Conservation (phyloP, 352 stramenopile species). For the Elongisporangium undulatum region DNA sequence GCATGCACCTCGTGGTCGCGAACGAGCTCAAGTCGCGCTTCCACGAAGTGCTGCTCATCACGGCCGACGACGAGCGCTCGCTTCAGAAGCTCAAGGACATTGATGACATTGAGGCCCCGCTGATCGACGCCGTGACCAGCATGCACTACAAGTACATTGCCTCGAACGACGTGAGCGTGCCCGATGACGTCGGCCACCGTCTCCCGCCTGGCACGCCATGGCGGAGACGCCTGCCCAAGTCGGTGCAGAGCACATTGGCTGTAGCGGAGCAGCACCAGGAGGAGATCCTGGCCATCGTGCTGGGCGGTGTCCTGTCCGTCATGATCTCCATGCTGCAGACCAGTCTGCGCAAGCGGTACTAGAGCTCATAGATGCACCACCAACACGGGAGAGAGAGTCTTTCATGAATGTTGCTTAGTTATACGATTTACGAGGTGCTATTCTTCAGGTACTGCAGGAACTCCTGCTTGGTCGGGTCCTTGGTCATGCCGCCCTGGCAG, state of each 20-base stretch:
- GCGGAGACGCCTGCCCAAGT: constrained; percentile 33
- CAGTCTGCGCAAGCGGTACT: constrained; percentile 37
- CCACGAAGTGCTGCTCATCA: constrained; percentile 84
- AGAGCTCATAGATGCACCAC: constrained; percentile 9
- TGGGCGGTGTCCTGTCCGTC: constrained; percentile 67
- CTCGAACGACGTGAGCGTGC: constrained; percentile 49
- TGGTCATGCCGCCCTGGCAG: constrained; percentile 69
- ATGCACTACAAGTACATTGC: constrained; percentile 77
- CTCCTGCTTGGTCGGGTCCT: constrained; percentile 60
- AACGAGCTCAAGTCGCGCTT: constrained; percentile 96
- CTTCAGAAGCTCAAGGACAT: constrained; percentile 53
- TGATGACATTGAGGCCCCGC: constrained; percentile 53
- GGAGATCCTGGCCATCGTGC: constrained; percentile 65
- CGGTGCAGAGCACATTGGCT: constrained; percentile 32
- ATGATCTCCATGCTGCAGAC: constrained; percentile 70
- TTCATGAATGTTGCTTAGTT: constrained; percentile 5
- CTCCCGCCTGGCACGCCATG: constrained; percentile 26
- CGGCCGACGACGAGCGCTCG: constrained; percentile 39
- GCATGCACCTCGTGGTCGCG: constrained; percentile 96
- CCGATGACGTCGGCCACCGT: constrained; percentile 39
- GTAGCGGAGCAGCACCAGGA: constrained; percentile 62
- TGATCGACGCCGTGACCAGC: constrained; percentile 58
- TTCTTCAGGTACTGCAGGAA: constrained; percentile 41
- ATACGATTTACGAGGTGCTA: constrained; percentile 7
- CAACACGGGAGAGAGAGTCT: constrained; percentile 1